Percentiles rank a stretch among this genome's conserved stretches.
These are phyloP conservation scores for Nadsonia commutata DNA, from an alignment of 1,139 yeast species.

Conservation along the genomic window DNA sequence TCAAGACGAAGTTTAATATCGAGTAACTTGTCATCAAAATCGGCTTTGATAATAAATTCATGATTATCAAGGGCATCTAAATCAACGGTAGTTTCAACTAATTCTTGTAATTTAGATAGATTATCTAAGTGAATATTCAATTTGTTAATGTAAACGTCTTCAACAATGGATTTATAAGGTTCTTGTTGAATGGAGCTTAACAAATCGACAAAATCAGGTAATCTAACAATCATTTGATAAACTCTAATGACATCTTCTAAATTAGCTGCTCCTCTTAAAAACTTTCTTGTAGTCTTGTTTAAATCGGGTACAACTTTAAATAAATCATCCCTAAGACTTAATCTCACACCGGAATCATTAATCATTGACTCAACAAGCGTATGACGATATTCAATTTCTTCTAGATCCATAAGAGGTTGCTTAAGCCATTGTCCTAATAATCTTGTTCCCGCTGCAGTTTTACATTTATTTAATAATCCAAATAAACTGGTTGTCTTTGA, in stretches of 20 bases:
- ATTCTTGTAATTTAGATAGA: conserved; percentile 57
- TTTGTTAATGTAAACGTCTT: conserved; percentile 43
- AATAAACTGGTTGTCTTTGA: conserved; percentile 50
- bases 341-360: conserved; percentile 50
- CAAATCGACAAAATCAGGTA: conserved; percentile 48
- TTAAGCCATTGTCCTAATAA: conserved; percentile 86
- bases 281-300: conserved; percentile 56
- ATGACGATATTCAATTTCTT: conserved; percentile 53
- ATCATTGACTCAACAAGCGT: conserved; percentile 54
- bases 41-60: conserved; percentile 77
- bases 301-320: conserved; percentile 71
- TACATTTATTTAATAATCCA: conserved; percentile 77
- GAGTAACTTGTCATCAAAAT: conserved; percentile 66
- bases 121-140: conserved; percentile 34
- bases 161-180: conserved; percentile 25
- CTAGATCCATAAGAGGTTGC: conserved; percentile 66
- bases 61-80: conserved; percentile 62
- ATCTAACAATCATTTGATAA: conserved; percentile 57
- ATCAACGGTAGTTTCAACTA: conserved; percentile 88
- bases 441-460: conserved; percentile 74
- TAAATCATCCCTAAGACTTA: conserved; percentile 50
- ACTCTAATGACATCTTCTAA: conserved; percentile 86
- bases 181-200: conserved; percentile 15
- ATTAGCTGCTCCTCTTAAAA: conserved; percentile 33
- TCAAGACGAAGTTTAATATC: conserved; percentile 46